These are phyloP conservation scores for Heliosperma pusillum DNA, from an alignment of 148 eudicot species.

Conservation along the genomic window DNA sequence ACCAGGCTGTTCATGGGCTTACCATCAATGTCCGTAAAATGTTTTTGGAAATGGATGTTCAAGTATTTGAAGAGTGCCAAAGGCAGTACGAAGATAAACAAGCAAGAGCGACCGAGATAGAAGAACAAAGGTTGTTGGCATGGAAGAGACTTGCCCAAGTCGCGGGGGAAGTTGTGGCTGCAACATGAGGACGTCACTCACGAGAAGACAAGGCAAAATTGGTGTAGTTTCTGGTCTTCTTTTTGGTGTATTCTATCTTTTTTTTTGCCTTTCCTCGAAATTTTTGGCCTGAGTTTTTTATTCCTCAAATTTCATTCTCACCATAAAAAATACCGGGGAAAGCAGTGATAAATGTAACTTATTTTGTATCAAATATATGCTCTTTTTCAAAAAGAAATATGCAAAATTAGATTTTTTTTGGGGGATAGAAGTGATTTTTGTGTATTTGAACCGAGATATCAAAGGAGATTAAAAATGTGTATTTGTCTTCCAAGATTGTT, in stretches of 20 bases:
- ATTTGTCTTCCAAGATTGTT: background rate
- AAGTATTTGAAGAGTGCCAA: constrained; percentile 56
- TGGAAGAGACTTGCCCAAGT: constrained; percentile 57
- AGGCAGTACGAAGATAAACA: constrained; percentile 46
- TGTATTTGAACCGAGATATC: background rate
- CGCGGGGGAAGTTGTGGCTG: constrained; percentile 41
- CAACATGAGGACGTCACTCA: constrained; percentile 19
- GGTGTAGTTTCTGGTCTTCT: constrained; percentile 8
- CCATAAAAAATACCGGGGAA: constrained; percentile 25
- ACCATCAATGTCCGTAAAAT: constrained; percentile 62
- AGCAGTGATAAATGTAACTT: constrained; percentile 27
- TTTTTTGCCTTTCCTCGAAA: background rate
- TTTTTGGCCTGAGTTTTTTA: constrained; percentile 16
- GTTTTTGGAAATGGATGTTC: constrained; percentile 62
- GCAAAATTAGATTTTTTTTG: background rate
- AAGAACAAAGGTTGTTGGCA: constrained; percentile 41
- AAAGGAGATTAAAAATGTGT: background rate
- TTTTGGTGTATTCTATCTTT: constrained; percentile 28
- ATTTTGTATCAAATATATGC: constrained; percentile 31
- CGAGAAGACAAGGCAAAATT: constrained; percentile 6
- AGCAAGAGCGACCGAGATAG: constrained; percentile 38
- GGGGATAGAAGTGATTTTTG: too few species aligned
- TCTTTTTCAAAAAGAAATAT: background rate
- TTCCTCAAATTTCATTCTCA: constrained; percentile 21
- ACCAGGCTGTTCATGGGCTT: constrained; percentile 64